These are phyloP conservation scores for Tolypocladium ophioglossoides DNA, from an alignment of 2,329 filamentous ascomycete species.

Conservation along the genomic window DNA sequence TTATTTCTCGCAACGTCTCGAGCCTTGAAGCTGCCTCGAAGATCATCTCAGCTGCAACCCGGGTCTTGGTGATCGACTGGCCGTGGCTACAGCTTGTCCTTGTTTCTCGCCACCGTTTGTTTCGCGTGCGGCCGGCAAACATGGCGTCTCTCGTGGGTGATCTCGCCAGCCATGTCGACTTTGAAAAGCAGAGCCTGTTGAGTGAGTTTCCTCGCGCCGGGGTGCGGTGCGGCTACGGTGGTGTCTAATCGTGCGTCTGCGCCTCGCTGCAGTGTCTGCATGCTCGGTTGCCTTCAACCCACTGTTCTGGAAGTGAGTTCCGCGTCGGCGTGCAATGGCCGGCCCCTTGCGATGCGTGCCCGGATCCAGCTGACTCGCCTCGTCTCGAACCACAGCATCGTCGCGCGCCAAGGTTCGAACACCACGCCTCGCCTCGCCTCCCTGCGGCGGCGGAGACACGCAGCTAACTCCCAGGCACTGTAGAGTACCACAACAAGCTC, in stretches of 20 bases:
- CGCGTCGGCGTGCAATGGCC: slow-evolving; percentile 2
- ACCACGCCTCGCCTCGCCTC: slow-evolving; percentile 8
- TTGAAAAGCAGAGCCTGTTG: slow-evolving; percentile 55
- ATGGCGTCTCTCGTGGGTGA: slow-evolving; percentile 31
- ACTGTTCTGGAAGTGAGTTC: slow-evolving; percentile 95
- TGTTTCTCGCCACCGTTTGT: not conserved
- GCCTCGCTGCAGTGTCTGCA: slow-evolving; percentile 54
- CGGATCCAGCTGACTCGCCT: not conserved
- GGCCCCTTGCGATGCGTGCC: not conserved
- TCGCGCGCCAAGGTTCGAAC: slow-evolving; percentile 63
- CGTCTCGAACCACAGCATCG: slow-evolving; percentile 44
- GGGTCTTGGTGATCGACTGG: not conserved
- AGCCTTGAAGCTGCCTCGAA: not conserved
- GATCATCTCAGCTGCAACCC: not conserved
- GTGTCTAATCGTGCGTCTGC: not conserved
- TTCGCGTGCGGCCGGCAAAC: slow-evolving; percentile 4
- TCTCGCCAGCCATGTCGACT: slow-evolving; percentile 55
- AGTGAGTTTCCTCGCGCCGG: slow-evolving; percentile 34
- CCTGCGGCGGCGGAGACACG: slow-evolving; percentile 6
- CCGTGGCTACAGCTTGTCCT: not conserved
- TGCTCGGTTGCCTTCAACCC: slow-evolving; percentile 87
- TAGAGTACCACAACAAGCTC: slow-evolving; percentile 86
- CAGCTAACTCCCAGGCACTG: slow-evolving; percentile 8
- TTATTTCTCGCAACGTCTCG: not conserved
- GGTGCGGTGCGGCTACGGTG: not conserved